A percentile compares a stretch with the other conserved stretches of the same genome.
Conservation (phyloP, 805 yeast genomes). For the Teunomyces kruisii region DNA sequence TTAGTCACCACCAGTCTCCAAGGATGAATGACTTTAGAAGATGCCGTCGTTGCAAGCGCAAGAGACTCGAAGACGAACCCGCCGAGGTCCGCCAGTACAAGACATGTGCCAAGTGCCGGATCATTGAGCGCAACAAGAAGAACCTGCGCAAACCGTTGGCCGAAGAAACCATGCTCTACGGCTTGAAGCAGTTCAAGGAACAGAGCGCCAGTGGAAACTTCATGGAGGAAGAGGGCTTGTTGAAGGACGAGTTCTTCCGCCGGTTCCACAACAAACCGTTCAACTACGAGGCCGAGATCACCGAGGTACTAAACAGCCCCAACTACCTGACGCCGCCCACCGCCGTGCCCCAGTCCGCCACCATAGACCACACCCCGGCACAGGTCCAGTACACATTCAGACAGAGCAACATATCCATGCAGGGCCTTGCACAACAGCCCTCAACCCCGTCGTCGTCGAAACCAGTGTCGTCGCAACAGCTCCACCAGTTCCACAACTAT, state of each 20-base stretch:
- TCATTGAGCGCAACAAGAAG: slow-evolving; percentile 49
- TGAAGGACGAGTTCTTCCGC: slow-evolving; percentile 21
- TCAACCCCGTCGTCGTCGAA: not conserved
- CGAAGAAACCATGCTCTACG: slow-evolving; percentile 46
- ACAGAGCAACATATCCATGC: slow-evolving; percentile 6
- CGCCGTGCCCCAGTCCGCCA: slow-evolving; percentile 16
- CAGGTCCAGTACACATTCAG: slow-evolving; percentile 9
- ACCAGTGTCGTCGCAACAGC: not conserved
- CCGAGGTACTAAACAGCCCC: slow-evolving; percentile 11
- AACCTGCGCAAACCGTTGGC: slow-evolving; percentile 46
- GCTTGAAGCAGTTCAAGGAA: slow-evolving; percentile 44
- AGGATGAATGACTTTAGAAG: slow-evolving; percentile 26
- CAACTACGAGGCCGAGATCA: slow-evolving; percentile 14
- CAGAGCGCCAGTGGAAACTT: slow-evolving; percentile 31
- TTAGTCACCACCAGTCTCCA: too few relatives aligned
- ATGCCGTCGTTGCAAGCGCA: slow-evolving; percentile 59
- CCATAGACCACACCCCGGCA: slow-evolving; percentile 9
- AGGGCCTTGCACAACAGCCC: not conserved
- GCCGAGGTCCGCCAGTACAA: slow-evolving; percentile 56
- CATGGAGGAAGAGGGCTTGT: slow-evolving; percentile 30
- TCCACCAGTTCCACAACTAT: not conserved
- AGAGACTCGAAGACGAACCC: slow-evolving; percentile 55
- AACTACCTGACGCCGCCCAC: slow-evolving; percentile 12
- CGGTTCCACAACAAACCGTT: slow-evolving; percentile 14
- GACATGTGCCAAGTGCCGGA: slow-evolving; percentile 59